Evolutionary conservation across 108 stramenopile species (phyloP).

Genomic region (Epipyxis sp.): DNA sequence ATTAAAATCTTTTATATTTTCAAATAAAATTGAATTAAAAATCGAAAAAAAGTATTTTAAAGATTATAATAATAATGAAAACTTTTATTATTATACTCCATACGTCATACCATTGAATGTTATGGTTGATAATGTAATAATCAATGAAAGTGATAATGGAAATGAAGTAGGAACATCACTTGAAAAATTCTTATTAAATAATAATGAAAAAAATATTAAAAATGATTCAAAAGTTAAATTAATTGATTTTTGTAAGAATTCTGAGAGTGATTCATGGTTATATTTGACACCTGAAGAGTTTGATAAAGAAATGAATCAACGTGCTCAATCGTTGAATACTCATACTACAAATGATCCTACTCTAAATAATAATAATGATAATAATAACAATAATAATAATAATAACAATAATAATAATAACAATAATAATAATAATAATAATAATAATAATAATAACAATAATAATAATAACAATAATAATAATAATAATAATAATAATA

Average conservation of each 20-base stretch:
- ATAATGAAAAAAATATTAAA: too few relatives aligned
- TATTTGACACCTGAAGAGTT: neutral
- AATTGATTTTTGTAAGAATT: too few relatives aligned
- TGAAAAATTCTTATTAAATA: neutral
- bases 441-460: neutral
- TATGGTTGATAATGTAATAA: neutral
- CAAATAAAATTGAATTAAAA: too few relatives aligned
- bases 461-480: neutral
- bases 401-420: neutral
- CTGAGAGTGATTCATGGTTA: slow-evolving; percentile 3
- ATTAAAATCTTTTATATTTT: neutral
- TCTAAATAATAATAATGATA: neutral
- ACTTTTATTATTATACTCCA: too few relatives aligned
- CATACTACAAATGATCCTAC: neutral
- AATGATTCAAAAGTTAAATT: too few relatives aligned
- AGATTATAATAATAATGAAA: too few relatives aligned
- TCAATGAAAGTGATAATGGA: neutral
- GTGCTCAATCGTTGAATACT: neutral
- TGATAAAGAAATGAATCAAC: neutral
- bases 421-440: neutral
- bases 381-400: neutral
- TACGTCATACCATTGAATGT: neutral
- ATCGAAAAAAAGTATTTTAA: too few relatives aligned
- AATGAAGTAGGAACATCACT: neutral
- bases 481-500: neutral